Base-by-base conservation (phyloP, 1,139 yeast genomes). In the Chernovozyma sophiae-reginae region DNA sequence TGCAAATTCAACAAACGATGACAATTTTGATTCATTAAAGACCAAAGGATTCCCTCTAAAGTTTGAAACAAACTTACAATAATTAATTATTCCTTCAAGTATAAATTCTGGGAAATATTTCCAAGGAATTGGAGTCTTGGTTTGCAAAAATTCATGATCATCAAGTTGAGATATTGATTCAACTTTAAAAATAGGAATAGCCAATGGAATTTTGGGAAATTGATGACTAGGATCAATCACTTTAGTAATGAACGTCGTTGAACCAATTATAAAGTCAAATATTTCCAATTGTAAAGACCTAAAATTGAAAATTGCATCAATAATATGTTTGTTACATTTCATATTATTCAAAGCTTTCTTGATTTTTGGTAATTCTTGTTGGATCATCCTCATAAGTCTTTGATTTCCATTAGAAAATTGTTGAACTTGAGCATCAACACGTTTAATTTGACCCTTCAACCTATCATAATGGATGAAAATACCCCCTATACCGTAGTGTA, bases 401-500 rank as follows among this genome's bases (percentile, higher is more conserved):
- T 69, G 63, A 32, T 58, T 54, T 16, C 39, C 25, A 15, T 26
- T 27, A 10, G 20, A 15, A 14, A 79, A 49, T 51, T 63, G 70
- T 5, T 71, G 74, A 15, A 82, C 52, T 40, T 81, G 74, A 43
- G 69, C 72, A 34, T 72, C 68, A 25, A 74, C 46, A 43, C 77
- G 81, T 36, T 78, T 74, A 28, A 79, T 62, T 38, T 68, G 68
- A 30, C 68, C 67, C 41, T 75, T 71, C 29, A 79, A 54, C 40
- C 81, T 73, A 36, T 77, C 79, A 45, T 77, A 78, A 33, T 74
- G 73, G 33, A 79, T 69, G 37, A 72, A 63, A 0, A 85, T 63
- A 34, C 97, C 97, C 25, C 95, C 95, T 30, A 87, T 65, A 32
- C 97, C 99, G 58, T 85, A 94, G 48, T 92, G 90, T 39, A 87